Percentiles rank a stretch among this genome's conserved stretches.
These are phyloP conservation scores for Leccinum pachyderme DNA, from an alignment of 1,284 basidiomycete genomes.

Conservation along the genomic window DNA sequence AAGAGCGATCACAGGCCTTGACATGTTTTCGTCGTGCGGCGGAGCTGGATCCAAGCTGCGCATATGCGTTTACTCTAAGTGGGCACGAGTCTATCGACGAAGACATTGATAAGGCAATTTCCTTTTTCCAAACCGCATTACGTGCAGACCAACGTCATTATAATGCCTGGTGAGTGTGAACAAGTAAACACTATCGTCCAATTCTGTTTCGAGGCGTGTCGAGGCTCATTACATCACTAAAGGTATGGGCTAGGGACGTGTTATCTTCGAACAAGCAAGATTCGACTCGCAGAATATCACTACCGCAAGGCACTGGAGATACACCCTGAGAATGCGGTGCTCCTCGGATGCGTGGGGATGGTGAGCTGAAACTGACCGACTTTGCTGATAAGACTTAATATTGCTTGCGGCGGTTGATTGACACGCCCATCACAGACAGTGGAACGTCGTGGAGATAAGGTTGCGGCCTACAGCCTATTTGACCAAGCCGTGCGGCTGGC, in stretches of 20 bases:
- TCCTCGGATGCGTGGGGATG: conserved; percentile 88
- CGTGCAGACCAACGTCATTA: conserved; percentile 88
- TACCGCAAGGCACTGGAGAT: conserved; percentile 88
- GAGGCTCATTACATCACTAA: conserved; percentile 28
- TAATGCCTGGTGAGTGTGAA: conserved; percentile 80
- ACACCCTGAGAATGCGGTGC: conserved; percentile 87
- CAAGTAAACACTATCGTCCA: conserved; percentile 2
- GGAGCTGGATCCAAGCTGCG: conserved; percentile 79
- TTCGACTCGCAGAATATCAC: conserved; percentile 90
- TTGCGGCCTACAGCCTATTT: conserved; percentile 74
- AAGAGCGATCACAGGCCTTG: conserved; percentile 87
- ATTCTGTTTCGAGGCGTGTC: conserved; percentile 1
- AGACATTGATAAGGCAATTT: conserved; percentile 85
- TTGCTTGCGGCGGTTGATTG: conserved; percentile 13
- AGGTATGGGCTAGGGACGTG: conserved; percentile 98
- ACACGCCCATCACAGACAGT: conserved; percentile 58
- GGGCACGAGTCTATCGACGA: conserved; percentile 95
- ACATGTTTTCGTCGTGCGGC: conserved; percentile 89
- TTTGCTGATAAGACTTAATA: conserved; percentile 23
- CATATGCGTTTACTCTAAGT: conserved; percentile 91
- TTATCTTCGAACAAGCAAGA: conserved; percentile 88
- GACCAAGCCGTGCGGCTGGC: conserved; percentile 73
- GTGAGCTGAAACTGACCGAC: conserved; percentile 41
- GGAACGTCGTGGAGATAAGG: conserved; percentile 74
- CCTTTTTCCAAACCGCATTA: conserved; percentile 87